Percentiles rank a stretch among this genome's conserved stretches.
These are phyloP conservation scores for Thraustochytrium striatum DNA, from an alignment of 352 stramenopile species.

Conservation along the genomic window DNA sequence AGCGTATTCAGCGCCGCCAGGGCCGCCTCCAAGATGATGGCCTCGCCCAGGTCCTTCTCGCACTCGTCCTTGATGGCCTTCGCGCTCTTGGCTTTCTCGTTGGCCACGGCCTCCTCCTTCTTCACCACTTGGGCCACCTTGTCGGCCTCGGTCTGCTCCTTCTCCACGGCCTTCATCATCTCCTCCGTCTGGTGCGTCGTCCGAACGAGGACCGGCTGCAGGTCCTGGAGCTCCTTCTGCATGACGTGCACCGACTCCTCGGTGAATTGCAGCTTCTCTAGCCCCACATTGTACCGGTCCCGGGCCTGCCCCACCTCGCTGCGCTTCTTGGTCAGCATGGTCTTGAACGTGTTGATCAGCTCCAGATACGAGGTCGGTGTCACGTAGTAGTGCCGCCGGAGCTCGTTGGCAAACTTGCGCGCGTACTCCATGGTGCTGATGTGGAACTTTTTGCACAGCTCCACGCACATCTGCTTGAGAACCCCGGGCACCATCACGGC, in stretches of 20 bases:
- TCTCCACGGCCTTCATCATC: slow-evolving; percentile 67
- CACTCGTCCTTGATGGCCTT: slow-evolving; percentile 80
- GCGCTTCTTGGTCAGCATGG: slow-evolving; percentile 80
- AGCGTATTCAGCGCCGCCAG: slow-evolving; percentile 85
- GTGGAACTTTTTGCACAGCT: slow-evolving; percentile 60
- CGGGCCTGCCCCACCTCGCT: slow-evolving; percentile 77
- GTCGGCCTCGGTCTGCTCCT: slow-evolving; percentile 45
- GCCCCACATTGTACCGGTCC: slow-evolving; percentile 76
- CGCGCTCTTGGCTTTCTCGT: slow-evolving; percentile 43
- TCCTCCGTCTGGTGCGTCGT: slow-evolving; percentile 85
- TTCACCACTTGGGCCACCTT: slow-evolving; percentile 59
- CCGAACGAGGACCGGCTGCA: slow-evolving; percentile 89
- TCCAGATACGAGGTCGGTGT: slow-evolving; percentile 94
- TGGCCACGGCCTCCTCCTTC: slow-evolving; percentile 57
- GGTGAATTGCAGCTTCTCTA: slow-evolving; percentile 88
- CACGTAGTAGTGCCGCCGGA: slow-evolving; percentile 90
- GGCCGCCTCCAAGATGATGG: slow-evolving; percentile 81
- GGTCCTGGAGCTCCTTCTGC: slow-evolving; percentile 82
- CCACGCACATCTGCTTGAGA: slow-evolving; percentile 38
- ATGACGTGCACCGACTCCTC: slow-evolving; percentile 85
- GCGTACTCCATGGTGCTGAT: slow-evolving; percentile 77
- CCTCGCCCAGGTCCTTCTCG: slow-evolving; percentile 83
- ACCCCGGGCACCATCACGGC: background rate
- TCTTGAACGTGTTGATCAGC: slow-evolving; percentile 85
- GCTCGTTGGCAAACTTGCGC: slow-evolving; percentile 77